Base-by-base conservation (phyloP, 2,329 filamentous ascomycete genomes). In the Apiospora kogelbergensis region DNA sequence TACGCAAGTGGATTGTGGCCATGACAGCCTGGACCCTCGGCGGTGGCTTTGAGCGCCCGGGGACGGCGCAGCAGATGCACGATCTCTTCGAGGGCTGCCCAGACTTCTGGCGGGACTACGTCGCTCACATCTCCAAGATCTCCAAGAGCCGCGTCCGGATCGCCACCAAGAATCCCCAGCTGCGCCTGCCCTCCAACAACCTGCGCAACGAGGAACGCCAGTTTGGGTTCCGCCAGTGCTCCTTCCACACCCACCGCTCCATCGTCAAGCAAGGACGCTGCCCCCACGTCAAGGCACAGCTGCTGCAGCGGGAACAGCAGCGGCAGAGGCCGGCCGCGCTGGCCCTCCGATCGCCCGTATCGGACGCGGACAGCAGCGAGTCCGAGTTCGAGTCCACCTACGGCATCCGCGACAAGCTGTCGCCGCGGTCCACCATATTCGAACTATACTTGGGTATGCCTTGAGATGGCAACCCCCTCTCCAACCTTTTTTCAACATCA, bases 201-300 rank as follows among this genome's bases (percentile, higher is more conserved):
- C 80, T 89, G 26, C 81, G 84, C 70, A 87, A 84, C 77, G 86
- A 87, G 63, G 85, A 88, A 78, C 84, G 87, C 44, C 81, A 84
- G 66, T 89, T 88, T 73, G 87, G 87, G n/a, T 89, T 89, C 76
- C 82, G 87, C 30, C 85, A 87, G 76, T 89, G 87, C 76, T 87
- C 86, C 15, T 89, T 89, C 73, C 87, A 89, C 76, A 87, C 84
- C 45, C 87, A 89, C 73, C 82, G 87, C 24, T 82, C 85, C 5
- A 78, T 81, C 9, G 85, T 88, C 42, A 87, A 86, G 24, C 83
- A 89, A 76, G 82, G 82, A 6, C 78, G 78, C n/a, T 89, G 87
- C 70, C 86, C 86, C 17, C 83, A 67, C 37, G 37, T 22, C 48
- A 63, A 60, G 66, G 37, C 30, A 13, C 30, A 20, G 42, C 41